Base-by-base conservation (phyloP, 371 early-diverging fungal species). In the Massospora cicadina region DNA sequence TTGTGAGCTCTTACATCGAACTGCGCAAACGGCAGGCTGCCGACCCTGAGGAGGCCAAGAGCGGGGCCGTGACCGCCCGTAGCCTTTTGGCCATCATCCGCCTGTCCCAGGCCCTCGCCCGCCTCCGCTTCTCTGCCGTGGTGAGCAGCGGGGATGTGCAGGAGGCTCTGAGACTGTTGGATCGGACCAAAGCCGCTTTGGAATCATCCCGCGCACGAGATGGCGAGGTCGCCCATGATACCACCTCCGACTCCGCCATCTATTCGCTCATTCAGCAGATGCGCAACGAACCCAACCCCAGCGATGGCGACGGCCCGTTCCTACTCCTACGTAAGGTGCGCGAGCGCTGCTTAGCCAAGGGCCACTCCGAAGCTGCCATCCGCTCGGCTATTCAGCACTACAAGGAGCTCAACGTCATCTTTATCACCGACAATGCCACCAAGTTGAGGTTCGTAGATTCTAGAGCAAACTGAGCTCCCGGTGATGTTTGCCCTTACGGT, bases 111-210 rank as follows among this genome's bases (percentile, higher is more conserved):
- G 97, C 84, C 1, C 79, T 84, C 70, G 95, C 98, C 0, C 85
- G 98, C 66, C 74, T 98, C 30, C 85, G 96, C 25, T 80, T 90
- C 62, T 79, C 88, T 7, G 83, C 85, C 30, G 71, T 70, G n/a
- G 94, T 97, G 1, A 79, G 79, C 24, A 76, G 82, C 27, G 77
- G 68, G 17, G 98, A 99, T 77, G 93, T 98, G 24, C 89, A 94
- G 65, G 98, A 99, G 73, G 96, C 96, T 0, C 71, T 95, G 67
- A 80, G 97, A 24, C 73, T 99, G 65, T 82, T 98, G 69, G 91
- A 95, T 71, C 87, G 87, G 30, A 85, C 86, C 66, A 91, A 89
- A 72, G 79, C 77, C 33, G 77, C 81, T 27, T 70, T 80, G 66
- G 70, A 71, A 17, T 43, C 43, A 5, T 43, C 43, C 43, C 43